Conservation (phyloP, 2,329 filamentous ascomycete species). For the Periconia digitata region DNA sequence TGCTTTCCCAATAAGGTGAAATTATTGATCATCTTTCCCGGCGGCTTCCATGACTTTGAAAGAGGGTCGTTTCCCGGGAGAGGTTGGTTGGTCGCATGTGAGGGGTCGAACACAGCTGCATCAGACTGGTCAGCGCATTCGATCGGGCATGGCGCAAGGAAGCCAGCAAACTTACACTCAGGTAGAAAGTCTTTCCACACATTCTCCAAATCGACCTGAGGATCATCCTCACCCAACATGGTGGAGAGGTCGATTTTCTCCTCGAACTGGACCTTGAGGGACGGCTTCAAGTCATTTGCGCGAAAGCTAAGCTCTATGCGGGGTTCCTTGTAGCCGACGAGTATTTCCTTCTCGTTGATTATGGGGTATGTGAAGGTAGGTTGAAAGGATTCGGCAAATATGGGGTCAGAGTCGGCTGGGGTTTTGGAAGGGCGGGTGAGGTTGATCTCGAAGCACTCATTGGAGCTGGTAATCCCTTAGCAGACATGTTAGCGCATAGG, state of each 20-base stretch:
- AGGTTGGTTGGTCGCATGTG: slow-evolving; percentile 31
- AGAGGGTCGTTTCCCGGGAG: slow-evolving; percentile 15
- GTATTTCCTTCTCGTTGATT: slow-evolving; percentile 88
- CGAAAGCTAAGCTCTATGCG: slow-evolving; percentile 72
- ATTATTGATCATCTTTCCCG: slow-evolving; percentile 69
- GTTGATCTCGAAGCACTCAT: slow-evolving; percentile 43
- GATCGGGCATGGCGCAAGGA: background rate
- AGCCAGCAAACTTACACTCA: slow-evolving; percentile 53
- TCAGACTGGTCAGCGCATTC: slow-evolving; percentile 3
- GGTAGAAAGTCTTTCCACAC: slow-evolving; percentile 67
- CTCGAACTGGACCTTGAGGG: slow-evolving; percentile 69
- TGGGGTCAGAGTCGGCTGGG: slow-evolving; percentile 20
- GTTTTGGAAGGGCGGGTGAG: slow-evolving; percentile 32
- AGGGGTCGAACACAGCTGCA: slow-evolving; percentile 67
- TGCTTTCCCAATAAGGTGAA: slow-evolving; percentile 63
- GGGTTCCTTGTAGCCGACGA: slow-evolving; percentile 86
- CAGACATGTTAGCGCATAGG: slow-evolving; percentile 11
- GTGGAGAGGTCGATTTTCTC: slow-evolving; percentile 73
- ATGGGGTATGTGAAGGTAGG: slow-evolving; percentile 89
- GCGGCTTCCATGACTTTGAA: slow-evolving; percentile 62
- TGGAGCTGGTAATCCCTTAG: slow-evolving; percentile 38
- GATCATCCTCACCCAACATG: slow-evolving; percentile 55
- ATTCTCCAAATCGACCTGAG: slow-evolving; percentile 69
- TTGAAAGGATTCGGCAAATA: slow-evolving; percentile 69
- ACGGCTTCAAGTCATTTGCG: slow-evolving; percentile 75